Evolutionary conservation across 176 grass and related monocot species (phyloP), one percentile per base, ranked within the genome.

Genomic region (Cocos nucifera): DNA sequence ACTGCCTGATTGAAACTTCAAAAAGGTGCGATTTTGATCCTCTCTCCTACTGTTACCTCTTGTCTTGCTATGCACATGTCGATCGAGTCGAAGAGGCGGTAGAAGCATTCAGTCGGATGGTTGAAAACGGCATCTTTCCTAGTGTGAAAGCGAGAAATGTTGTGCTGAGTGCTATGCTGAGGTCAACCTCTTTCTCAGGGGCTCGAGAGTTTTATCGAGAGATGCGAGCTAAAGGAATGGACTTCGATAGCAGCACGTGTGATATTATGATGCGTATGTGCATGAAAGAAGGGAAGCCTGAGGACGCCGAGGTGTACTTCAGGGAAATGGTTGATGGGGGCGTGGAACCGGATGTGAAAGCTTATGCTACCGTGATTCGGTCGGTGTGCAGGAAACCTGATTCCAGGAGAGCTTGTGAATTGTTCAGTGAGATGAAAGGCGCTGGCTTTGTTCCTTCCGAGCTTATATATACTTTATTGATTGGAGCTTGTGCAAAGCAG

Each of bases 251-350:
- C 19, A 73, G 35, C 52, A 77, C 85, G 56, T 79, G 76, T 61
- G 79, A 83, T 22, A 68, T 62, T 22, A 70, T 87, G 30, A 86
- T 89, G 80, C 62, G 73, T 30, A 61, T 77, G 1, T 95, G 80
- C 50, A 58, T 82, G 35, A 77, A 68, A 53, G 74, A 50, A 69
- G 73, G 64, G 58, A 87, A 78, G 60, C 62, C 70, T 19, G 53
- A 59, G 28, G 67, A 79, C 15, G 77, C 76, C 0, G 61, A 90
- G 35, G 78, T 71, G 67, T 85, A 84, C 68, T 84, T 95, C 27
- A 82, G 78, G 16, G 91, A 95, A 86, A 82, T 90, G 71, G 56
- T 59, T 4, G 64, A 51, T 0, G 19, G 25, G 0, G 72, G 81
- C 57, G 28, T 87, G 53, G 19, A 77, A 56, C 77, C 75, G 1